Evolutionary conservation across 2,329 filamentous ascomycete genomes (phyloP), one percentile per base, ranked within the genome.

Genomic region (Pestalotiopsis sp.): DNA sequence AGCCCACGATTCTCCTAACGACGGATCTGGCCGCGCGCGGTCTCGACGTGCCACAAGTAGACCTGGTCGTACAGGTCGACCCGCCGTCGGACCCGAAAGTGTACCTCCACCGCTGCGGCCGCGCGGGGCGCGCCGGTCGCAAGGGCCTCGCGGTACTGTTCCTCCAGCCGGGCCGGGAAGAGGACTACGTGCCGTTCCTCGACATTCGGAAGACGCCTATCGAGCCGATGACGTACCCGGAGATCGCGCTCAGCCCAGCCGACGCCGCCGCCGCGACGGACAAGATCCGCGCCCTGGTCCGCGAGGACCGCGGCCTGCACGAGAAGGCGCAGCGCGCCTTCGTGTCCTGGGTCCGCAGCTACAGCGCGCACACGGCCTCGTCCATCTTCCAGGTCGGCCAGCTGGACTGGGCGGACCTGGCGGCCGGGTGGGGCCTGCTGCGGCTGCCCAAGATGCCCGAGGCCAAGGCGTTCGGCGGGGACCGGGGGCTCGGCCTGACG

Each of bases 391-490:
- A 92, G 12, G 84, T 94, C 2, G 79, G 86, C 3, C 94, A 97
- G 75, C 85, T 98, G 17, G 91, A 97, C 78, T 99, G 96, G 96
- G 82, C 87, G 4, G 92, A 94, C 66, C 85, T 96, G 0, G 95
- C 91, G 0, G 85, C 89, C 66, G 92, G 92, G 0, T 99, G 95
- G 93, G 96, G 93, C 1, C 85, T 99, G 0, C 84, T 98, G 2
- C 91, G 91, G 64, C 86, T 98, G 71, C 96, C 96, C 3, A 94
- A 92, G 77, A 99, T 99, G 96, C 95, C 96, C 0, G 96, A 99
- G 79, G 82, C 93, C 66, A 92, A 91, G 74, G 87, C 85, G 0
- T 95, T 92, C 84, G 86, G 89, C 13, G 91, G 91, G 4, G 91
- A 93, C 77, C 86, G 87, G 71, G 86, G 82, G 25, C 81, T 92